A percentile compares a stretch with the other conserved stretches of the same genome.
These are phyloP conservation scores for Rutidosis leptorrhynchoides DNA, from an alignment of 129 eudicot species.

Conservation along the genomic window DNA sequence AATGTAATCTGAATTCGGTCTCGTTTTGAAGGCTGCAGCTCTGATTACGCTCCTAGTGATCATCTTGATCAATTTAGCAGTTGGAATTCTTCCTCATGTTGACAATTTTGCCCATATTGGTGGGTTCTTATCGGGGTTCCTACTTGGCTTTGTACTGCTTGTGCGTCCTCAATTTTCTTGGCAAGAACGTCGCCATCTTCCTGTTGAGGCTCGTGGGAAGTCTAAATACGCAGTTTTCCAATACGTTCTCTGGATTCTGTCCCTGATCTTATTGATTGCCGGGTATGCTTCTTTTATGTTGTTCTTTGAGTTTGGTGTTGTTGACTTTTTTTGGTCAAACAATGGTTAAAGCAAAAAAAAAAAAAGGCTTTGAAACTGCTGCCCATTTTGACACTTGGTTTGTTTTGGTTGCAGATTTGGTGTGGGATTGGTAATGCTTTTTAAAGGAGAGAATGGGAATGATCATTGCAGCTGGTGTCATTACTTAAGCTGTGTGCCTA, in stretches of 20 bases:
- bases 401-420: constrained; percentile 44
- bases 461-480: constrained; percentile 94
- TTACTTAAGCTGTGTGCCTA: constrained; percentile 80
- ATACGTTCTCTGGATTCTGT: constrained; percentile 49
- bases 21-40: background rate
- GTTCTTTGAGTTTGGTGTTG: too few relatives aligned
- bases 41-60: constrained; percentile 18
- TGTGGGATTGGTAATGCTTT: constrained; percentile 69
- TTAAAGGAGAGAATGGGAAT: constrained; percentile 70
- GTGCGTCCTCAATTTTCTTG: constrained; percentile 78
- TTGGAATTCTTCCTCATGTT: constrained; percentile 86
- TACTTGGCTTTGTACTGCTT: constrained; percentile 61
- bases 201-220: constrained; percentile 50
- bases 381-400: background rate
- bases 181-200: constrained; percentile 54
- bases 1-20: background rate
- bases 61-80: constrained; percentile 74
- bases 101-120: constrained; percentile 94
- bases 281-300: constrained; percentile 47
- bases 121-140: constrained; percentile 74
- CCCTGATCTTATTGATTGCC: constrained; percentile 48
- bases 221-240: constrained; percentile 64
- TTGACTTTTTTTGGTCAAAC: background rate
- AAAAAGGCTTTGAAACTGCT: background rate
- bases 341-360: too few relatives aligned